Base-by-base conservation (phyloP, 1,284 basidiomycete species). In the Veloboletus limbatus region DNA sequence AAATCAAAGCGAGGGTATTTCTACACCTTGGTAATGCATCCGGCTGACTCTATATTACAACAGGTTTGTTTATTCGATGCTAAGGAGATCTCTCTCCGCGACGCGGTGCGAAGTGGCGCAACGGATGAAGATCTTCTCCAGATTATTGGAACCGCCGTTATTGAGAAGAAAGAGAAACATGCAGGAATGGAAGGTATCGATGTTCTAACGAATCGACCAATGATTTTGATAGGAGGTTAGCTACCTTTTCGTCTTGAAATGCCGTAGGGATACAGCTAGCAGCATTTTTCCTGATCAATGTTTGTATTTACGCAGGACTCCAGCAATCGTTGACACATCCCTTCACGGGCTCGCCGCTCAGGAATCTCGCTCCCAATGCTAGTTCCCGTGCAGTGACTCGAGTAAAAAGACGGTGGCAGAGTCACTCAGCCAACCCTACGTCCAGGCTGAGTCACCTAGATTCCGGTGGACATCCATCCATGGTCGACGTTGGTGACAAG, bases 211-310 rank as follows among this genome's bases (percentile, higher is more conserved):
- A 92, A 91, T 70, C 75, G 89, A 48, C 87, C 88, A 13, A 93
- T 93, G 90, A 93, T 94, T 54, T 73, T 91, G 51, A 95, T 94
- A 68, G 92, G 92, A 69, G 86, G 85, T 83, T 88, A 76, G 85
- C 77, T 80, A 62, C 62, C n/a, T n/a, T 67, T 69, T 56, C 58
- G 55, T 56, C 47, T 45, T 51, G 57, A 49, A 49, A 40, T 13
- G 47, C 50, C 45, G 46, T 54, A 55, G 48, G 34, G 27, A 53
- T 49, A 52, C 40, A 54, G 42, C 25, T 58, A 54, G 51, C 37
- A 30, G 33, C 35, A 43, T 49, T 24, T n/a, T 44, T 53, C 60
- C 62, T 66, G 51, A 63, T 63, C 25, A 25, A 44, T 8, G 10
- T 26, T 59, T 38, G 53, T 63, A 63, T 58, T 38, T 51, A 47